Evolutionary conservation across 2,329 filamentous ascomycete species (phyloP).

Genomic region (Fusarium beomiforme): DNA sequence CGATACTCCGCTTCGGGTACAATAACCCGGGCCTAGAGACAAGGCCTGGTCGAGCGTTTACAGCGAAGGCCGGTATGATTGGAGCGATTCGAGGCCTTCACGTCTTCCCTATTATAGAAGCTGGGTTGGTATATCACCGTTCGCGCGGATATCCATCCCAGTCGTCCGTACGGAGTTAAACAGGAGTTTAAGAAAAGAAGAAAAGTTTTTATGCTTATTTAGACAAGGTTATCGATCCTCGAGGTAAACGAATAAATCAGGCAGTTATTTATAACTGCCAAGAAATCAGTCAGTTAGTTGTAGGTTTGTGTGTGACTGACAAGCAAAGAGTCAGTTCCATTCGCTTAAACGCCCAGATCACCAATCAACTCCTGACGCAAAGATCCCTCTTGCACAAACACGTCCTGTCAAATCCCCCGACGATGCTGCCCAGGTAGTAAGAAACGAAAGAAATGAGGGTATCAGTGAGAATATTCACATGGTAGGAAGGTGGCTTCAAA

Average conservation of each 20-base stretch:
- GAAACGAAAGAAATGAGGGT: conserved; percentile 25
- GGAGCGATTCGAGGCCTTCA: conserved; percentile 1
- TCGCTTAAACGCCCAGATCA: conserved; percentile 22
- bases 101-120: conserved; percentile 9
- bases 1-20: conserved; percentile 7
- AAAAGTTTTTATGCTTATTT: conserved; percentile 28
- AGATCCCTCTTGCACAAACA: conserved; percentile 2
- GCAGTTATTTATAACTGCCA: background rate
- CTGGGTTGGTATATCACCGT: conserved; percentile 12
- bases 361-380: conserved; percentile 18
- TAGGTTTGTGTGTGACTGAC: background rate
- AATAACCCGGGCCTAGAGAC: background rate
- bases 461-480: conserved; percentile 26
- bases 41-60: background rate
- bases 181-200: background rate
- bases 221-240: conserved; percentile 16
- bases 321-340: conserved; percentile 6
- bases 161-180: background rate
- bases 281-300: conserved; percentile 12
- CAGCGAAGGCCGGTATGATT: conserved; percentile 7
- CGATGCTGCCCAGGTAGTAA: conserved; percentile 4
- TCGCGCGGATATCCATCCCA: background rate
- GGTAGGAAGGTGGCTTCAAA: conserved; percentile 4
- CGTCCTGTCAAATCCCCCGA: conserved; percentile 1
- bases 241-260: conserved; percentile 3